Percentiles rank a stretch among this genome's conserved stretches.
Evolutionary conservation across 441 rosid genomes (phyloP).

Genomic region (Macaranga tanarius): DNA sequence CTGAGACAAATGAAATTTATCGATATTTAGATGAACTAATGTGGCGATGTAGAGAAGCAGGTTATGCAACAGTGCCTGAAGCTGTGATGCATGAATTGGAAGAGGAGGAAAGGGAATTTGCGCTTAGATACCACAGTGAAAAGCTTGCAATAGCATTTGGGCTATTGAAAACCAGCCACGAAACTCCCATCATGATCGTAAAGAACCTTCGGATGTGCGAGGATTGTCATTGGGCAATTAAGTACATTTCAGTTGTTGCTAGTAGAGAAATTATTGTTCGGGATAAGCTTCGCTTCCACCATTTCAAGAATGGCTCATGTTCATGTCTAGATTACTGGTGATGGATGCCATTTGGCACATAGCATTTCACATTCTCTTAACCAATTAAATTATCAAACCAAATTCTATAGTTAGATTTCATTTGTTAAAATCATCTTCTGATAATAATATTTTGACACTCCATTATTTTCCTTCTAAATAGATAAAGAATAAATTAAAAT

Average conservation of each 20-base stretch:
- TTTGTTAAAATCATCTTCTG: not conserved
- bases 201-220: constrained; percentile 84
- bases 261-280: constrained; percentile 69
- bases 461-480: not conserved
- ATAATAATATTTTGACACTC: not conserved
- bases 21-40: constrained; percentile 62
- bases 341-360: constrained; percentile 6
- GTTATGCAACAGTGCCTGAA: constrained; percentile 58
- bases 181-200: constrained; percentile 46
- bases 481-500: not conserved
- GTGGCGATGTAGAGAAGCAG: constrained; percentile 64
- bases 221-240: constrained; percentile 80
- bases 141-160: constrained; percentile 88
- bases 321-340: constrained; percentile 80
- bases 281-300: constrained; percentile 82
- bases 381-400: not conserved
- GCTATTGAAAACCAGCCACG: constrained; percentile 50
- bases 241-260: constrained; percentile 55
- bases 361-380: not conserved
- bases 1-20: constrained; percentile 53
- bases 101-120: constrained; percentile 81
- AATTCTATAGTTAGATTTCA: not conserved
- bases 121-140: constrained; percentile 84
- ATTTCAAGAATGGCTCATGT: constrained; percentile 66
- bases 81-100: constrained; percentile 78